Conservation (phyloP, 1,284 basidiomycete genomes). For the Pterula multifida region DNA sequence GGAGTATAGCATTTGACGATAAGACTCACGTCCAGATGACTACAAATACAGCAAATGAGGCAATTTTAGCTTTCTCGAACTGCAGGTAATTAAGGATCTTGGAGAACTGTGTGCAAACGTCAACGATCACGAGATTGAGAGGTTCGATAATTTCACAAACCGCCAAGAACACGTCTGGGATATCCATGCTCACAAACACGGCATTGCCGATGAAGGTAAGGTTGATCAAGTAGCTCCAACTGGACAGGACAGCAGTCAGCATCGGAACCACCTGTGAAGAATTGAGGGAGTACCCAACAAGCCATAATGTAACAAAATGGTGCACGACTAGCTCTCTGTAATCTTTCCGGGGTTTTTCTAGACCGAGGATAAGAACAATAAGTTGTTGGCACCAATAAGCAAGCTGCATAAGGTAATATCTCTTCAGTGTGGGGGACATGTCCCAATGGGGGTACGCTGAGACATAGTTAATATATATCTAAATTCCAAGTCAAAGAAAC, state of each 20-base stretch:
- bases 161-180: conserved; percentile 83
- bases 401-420: conserved; percentile 85
- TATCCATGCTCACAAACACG: conserved; percentile 94
- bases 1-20: conserved; percentile 2
- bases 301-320: conserved; percentile 93
- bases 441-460: conserved; percentile 81
- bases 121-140: conserved; percentile 2
- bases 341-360: conserved; percentile 94
- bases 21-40: conserved; percentile 69
- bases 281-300: conserved; percentile 57
- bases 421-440: conserved; percentile 79
- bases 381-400: conserved; percentile 95
- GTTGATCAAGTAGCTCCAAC: conserved; percentile 83
- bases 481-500: conserved; percentile 11
- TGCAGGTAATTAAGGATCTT: conserved; percentile 85
- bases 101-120: conserved; percentile 39
- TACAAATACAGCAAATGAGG: conserved; percentile 62
- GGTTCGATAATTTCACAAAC: conserved; percentile 32
- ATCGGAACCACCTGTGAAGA: conserved; percentile 3
- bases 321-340: conserved; percentile 78
- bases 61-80: conserved; percentile 49
- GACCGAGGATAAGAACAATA: conserved; percentile 70
- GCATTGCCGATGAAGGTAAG: conserved; percentile 86
- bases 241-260: conserved; percentile 16
- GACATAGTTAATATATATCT: conserved; percentile 4